These are phyloP conservation scores for Phytophthora aleatoria DNA, from an alignment of 352 stramenopile genomes.

Conservation along the genomic window DNA sequence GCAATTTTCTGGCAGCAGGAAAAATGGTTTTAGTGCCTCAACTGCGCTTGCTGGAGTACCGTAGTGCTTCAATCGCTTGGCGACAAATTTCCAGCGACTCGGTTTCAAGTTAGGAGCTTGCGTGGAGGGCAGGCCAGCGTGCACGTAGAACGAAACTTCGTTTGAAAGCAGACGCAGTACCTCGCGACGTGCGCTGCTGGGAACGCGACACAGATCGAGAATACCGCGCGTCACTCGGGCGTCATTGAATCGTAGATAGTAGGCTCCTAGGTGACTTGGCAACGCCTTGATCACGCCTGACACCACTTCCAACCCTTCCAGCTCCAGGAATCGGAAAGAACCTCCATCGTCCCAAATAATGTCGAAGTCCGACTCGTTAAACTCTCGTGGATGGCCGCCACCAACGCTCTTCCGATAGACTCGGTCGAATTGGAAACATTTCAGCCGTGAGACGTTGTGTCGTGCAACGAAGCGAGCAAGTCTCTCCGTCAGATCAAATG, in stretches of 20 bases:
- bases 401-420: conserved; percentile 81
- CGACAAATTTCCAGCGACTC: conserved; percentile 76
- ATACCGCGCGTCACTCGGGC: conserved; percentile 70
- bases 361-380: conserved; percentile 85
- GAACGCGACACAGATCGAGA: conserved; percentile 71
- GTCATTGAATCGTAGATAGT: conserved; percentile 85
- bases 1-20: conserved; percentile 71
- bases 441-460: conserved; percentile 81
- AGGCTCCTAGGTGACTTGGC: conserved; percentile 62
- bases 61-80: conserved; percentile 72
- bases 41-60: conserved; percentile 48
- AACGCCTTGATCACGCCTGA: conserved; percentile 74
- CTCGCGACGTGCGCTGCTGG: conserved; percentile 56
- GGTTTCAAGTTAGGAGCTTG: conserved; percentile 63
- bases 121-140: conserved; percentile 62
- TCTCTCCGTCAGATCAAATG: conserved; percentile 85
- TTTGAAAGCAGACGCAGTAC: conserved; percentile 81
- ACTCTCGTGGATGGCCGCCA: conserved; percentile 79
- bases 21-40: conserved; percentile 76
- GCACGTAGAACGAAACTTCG: conserved; percentile 69
- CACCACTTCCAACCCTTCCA: conserved; percentile 81
- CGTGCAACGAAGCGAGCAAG: conserved; percentile 81
- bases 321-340: conserved; percentile 70
- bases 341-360: conserved; percentile 83
- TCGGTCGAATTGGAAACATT: conserved; percentile 87